A percentile compares a stretch with the other conserved stretches of the same genome.
These are phyloP conservation scores for Umbelopsis sp. DNA, from an alignment of 371 early-diverging fungal species.

Conservation along the genomic window DNA sequence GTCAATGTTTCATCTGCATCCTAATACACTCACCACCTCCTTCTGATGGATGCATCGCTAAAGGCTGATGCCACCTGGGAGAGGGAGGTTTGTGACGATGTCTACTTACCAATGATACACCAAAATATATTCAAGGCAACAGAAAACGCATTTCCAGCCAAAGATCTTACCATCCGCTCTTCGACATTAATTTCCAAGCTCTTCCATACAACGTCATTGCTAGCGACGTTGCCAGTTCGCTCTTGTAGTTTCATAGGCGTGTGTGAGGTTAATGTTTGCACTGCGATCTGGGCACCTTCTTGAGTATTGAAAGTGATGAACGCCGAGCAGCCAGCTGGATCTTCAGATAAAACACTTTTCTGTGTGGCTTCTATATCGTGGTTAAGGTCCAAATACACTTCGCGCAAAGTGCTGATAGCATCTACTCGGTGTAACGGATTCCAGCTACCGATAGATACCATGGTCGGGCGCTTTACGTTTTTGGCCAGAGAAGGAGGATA, in stretches of 20 bases:
- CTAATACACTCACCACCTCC: neutral
- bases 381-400: conserved; percentile 44
- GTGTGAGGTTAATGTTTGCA: conserved; percentile 41
- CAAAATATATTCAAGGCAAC: conserved; percentile 43
- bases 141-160: conserved; percentile 37
- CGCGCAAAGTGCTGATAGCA: conserved; percentile 45
- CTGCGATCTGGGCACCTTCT: conserved; percentile 57
- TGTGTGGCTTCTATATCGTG: conserved; percentile 38
- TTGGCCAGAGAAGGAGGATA: neutral
- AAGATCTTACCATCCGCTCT: conserved; percentile 37
- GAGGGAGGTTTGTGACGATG: too few species aligned
- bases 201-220: conserved; percentile 58
- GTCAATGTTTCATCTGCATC: neutral
- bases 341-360: conserved; percentile 4
- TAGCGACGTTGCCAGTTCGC: conserved; percentile 37
- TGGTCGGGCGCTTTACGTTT: neutral
- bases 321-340: conserved; percentile 37
- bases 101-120: conserved; percentile 29
- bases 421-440: conserved; percentile 47
- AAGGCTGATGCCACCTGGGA: too few species aligned
- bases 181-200: conserved; percentile 45
- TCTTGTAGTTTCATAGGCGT: conserved; percentile 47
- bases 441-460: conserved; percentile 11
- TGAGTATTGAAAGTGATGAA: conserved; percentile 60
- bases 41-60: too few species aligned